Evolutionary conservation across 2,329 filamentous ascomycete genomes (phyloP), one percentile per base, ranked within the genome.

Genomic region (Boeremia exigua): DNA sequence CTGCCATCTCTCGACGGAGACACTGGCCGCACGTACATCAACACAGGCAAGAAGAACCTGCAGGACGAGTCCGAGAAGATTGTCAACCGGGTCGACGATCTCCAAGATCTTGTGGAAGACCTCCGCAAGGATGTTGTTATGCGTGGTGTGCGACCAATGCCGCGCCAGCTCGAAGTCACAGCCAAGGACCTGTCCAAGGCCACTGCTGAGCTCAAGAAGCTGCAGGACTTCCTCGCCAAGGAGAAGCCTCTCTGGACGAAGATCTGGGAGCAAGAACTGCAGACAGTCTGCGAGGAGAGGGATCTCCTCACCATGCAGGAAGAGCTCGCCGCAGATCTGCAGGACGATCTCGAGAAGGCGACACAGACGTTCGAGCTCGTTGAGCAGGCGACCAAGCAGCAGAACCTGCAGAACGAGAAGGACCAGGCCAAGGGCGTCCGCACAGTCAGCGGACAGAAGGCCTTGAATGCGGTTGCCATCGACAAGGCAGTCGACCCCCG

Each of bases 231-330:
- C 80, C 85, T 99, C 79, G 88, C 88, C 67, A 86, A 86, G 42
- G 95, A 99, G 83, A 96, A 96, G 76, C 95, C 95, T 0, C 82
- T 97, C 54, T 99, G 95, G 94, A 97, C 92, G 50, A 97, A 97
- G 85, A 96, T 98, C 62, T 99, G 95, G 95, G 94, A 98, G 84
- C 93, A 96, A 78, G 93, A 98, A 75, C 82, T 99, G 40, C 92
- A 98, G 75, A 88, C 94, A 48, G 94, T 99, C 2, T 98, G 95
- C 78, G 92, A 96, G 73, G 95, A 97, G 70, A 88, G 93, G 63
- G 94, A 98, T 71, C 88, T 97, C 76, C 85, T 99, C 65, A 95
- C 92, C 45, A 90, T 98, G 82, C 94, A 96, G 81, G 95, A 99
- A 79, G 95, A 98, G 67, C 85, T 99, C 60, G 89, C 94, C 62